Base-by-base conservation (phyloP, 1,284 basidiomycete species). In the Ganoderma leucocontextum region DNA sequence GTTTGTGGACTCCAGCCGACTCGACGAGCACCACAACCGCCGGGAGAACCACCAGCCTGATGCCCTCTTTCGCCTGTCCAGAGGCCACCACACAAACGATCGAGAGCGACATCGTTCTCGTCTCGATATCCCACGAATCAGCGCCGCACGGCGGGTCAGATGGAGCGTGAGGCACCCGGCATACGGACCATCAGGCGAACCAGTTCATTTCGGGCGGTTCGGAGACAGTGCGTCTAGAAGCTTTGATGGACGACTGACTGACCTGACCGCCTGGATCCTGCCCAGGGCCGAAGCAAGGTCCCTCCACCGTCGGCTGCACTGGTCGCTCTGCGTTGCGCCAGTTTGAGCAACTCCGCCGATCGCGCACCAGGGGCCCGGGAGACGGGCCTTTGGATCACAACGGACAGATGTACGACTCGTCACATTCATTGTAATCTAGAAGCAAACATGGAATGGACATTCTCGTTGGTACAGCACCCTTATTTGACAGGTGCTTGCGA, bases 181-280 rank as follows among this genome's bases (percentile, higher is more conserved):
- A 4, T 47, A 49, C 4, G 12, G 25, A 6, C 47, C 47, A 49
- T 49, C 47, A 49, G 47, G 22, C 10, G 47, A 25, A 49, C 10
- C 47, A 25, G 22, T 49, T 49, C 47, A 49, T 49, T 22, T 49
- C 47, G 47, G 47, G 47, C 47, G 47, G 8, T 49, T 49, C 47
- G 47, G 47, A 49, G 47, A 49, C 22, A 22, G 47, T 49, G 47
- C 47, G 22, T 12, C 47, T 25, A 19, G 47, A 49, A 12, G 4
- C 22, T 49, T 49, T 49, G 47, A 49, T 49, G 47, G 22, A 49
- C 47, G 12, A 22, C 8, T 25, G 8, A 29, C 29, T 29, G 29
- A 29, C 29, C 22, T 49, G 47, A 49, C 22, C 22, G 8, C 22
- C 12, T 25, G 22, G 47, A 9, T 25, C 47, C 47, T 12, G 47